A percentile compares a stretch with the other conserved stretches of the same genome.
phyloP scores from a whole-genome alignment of 371 early-diverging fungal genomes.

The Coemansia sp. region DNA sequence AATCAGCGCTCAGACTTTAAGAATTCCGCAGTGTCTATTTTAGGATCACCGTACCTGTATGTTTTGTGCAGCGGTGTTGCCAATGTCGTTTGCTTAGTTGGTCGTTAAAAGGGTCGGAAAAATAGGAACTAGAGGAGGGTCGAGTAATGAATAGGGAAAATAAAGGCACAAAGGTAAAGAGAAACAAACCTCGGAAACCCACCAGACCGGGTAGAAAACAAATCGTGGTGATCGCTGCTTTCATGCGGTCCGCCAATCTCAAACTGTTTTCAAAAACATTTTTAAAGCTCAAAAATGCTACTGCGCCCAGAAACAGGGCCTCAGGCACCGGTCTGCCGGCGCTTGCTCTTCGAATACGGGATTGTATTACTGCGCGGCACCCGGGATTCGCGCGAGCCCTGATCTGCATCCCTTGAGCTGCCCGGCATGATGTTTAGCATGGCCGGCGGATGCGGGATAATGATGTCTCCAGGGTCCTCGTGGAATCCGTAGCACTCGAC shows the following conservation, averaged over 20 bases:
- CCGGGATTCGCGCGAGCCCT: slow-evolving; percentile 1
- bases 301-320: not conserved
- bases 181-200: not conserved
- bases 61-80: too few relatives aligned
- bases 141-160: not conserved
- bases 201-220: not conserved
- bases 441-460: slow-evolving; percentile 42
- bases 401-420: slow-evolving; percentile 2
- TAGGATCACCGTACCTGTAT: not conserved
- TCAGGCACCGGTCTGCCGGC: not conserved
- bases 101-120: not conserved
- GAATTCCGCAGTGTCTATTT: not conserved
- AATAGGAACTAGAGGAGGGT: not conserved
- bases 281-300: not conserved
- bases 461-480: slow-evolving; percentile 40
- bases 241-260: not conserved
- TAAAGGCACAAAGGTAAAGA: not conserved
- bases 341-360: not conserved
- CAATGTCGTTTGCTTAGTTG: not conserved
- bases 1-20: not conserved
- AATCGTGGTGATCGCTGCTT: not conserved
- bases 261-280: not conserved
- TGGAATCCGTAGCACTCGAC: slow-evolving; percentile 37
- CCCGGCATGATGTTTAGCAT: slow-evolving; percentile 18
- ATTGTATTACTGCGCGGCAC: not conserved